Conservation (phyloP, 2,329 filamentous ascomycete genomes). For the Achaetomium macrosporum region DNA sequence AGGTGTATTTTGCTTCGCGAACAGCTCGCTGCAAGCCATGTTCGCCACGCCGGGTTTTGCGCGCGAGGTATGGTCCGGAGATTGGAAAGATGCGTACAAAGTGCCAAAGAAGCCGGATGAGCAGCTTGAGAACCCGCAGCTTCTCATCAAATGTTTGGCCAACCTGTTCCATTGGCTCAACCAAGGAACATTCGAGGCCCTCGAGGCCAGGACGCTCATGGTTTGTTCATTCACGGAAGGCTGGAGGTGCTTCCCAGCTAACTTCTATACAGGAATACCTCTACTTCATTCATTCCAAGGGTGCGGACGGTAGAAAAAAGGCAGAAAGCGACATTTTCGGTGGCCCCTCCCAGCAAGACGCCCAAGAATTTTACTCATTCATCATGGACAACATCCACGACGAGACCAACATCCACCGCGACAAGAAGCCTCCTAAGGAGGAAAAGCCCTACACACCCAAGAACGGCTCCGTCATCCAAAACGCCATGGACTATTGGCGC, state of each 20-base stretch:
- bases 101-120: constrained; percentile 59
- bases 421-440: constrained; percentile 31
- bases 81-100: constrained; percentile 60
- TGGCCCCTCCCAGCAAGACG: constrained; percentile 76
- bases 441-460: constrained; percentile 14
- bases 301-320: constrained; percentile 24
- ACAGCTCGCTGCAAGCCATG: constrained; percentile 79
- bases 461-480: constrained; percentile 38
- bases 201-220: constrained; percentile 53
- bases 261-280: constrained; percentile 50
- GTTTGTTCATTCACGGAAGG: constrained; percentile 36
- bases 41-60: constrained; percentile 67
- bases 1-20: constrained; percentile 83
- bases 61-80: constrained; percentile 53
- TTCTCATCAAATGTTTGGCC: constrained; percentile 55
- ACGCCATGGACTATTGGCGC: constrained; percentile 69
- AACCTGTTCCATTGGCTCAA: constrained; percentile 55
- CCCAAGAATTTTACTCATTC: constrained; percentile 83
- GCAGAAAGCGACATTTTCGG: constrained; percentile 55
- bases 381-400: constrained; percentile 75
- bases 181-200: constrained; percentile 42
- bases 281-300: constrained; percentile 51
- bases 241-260: constrained; percentile 19
- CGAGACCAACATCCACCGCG: constrained; percentile 65
- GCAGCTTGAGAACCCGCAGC: constrained; percentile 46